Base-by-base conservation (phyloP, 2,329 filamentous ascomycete species). In the Aspergillus sp. region DNA sequence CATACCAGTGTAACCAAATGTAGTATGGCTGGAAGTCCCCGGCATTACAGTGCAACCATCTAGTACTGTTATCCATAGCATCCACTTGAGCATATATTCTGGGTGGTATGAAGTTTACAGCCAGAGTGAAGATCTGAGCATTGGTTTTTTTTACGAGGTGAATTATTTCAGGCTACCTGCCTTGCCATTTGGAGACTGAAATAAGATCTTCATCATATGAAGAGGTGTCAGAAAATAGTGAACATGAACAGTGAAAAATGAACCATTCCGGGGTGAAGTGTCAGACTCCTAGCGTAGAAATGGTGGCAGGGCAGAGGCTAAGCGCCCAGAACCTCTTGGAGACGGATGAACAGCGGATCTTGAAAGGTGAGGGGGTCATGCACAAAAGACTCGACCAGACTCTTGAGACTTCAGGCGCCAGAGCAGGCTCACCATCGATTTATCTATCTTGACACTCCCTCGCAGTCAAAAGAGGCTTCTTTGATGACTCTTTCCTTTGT, bases 281-380 rank as follows among this genome's bases (percentile, higher is more conserved):
- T 42, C 37, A 42, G 24, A 44, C 27, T n/a, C 22, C 24, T 42
- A 51, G 49, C 40, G 49, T 17, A 33, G 22, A 33, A 51, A 51
- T 5, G 49, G 49, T 51, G 49, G 37, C 49, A 51, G 49, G 22
- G 22, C 37, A 41, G 22, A 34, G 15, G 49, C 22, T 30, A 51
- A 51, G 37, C 39, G 49, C 49, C 48, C 19, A 39, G 9, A 15
- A 39, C 45, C n/a, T 48, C 17, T 37, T 30, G 34, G 47, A 24
- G 47, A 27, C 19, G 34, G 47, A 39, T 33, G 46, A 48, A 50
- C 48, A 27, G 48, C 34, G 19, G 48, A 50, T 50, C 48, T 34
- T 37, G 39, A 27, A n/a, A 45, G 48, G 47, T 40, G 49, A 15
- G 49, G 49, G 49, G 49, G 37, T 42, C 48, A 46, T 27, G 42